A percentile compares a stretch with the other conserved stretches of the same genome.
These are phyloP conservation scores for Phytophthora pisi DNA, from an alignment of 352 stramenopile species.

Conservation along the genomic window DNA sequence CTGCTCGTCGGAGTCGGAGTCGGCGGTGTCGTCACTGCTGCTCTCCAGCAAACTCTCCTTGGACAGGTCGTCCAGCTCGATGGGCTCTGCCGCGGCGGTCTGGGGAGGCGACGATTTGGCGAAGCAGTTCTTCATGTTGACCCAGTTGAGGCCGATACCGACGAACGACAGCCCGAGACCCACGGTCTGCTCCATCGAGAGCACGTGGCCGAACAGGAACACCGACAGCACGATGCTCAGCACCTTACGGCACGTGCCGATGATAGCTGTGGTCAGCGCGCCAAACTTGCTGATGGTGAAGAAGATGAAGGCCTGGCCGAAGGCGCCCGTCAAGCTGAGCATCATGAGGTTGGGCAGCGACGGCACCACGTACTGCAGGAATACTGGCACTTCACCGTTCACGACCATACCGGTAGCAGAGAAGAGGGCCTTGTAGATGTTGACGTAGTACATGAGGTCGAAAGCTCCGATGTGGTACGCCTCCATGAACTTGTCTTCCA, in stretches of 20 bases:
- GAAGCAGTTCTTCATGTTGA: conserved; percentile 61
- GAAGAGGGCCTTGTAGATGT: conserved; percentile 85
- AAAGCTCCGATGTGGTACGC: conserved; percentile 84
- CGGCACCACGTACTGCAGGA: conserved; percentile 65
- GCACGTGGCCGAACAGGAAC: conserved; percentile 80
- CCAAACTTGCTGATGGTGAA: conserved; percentile 89
- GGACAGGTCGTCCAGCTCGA: conserved; percentile 43
- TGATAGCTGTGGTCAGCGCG: conserved; percentile 84
- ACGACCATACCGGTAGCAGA: conserved; percentile 69
- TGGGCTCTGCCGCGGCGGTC: conserved; percentile 14
- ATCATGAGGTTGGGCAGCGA: conserved; percentile 70
- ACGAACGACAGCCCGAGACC: conserved; percentile 70
- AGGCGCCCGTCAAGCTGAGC: conserved; percentile 75
- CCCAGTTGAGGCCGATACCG: conserved; percentile 84
- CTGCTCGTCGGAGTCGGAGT: conserved; percentile 65
- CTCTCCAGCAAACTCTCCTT: conserved; percentile 63
- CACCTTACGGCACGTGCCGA: conserved; percentile 87
- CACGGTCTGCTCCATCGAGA: conserved; percentile 68
- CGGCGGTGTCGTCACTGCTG: conserved; percentile 67
- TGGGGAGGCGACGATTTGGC: conserved; percentile 33
- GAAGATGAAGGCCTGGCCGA: conserved; percentile 88
- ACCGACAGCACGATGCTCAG: conserved; percentile 87
- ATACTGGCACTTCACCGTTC: conserved; percentile 68
- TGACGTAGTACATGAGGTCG: conserved; percentile 89
- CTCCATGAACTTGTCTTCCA: conserved; percentile 86